Conservation (phyloP, 2,329 filamentous ascomycete species). For the Akanthomyces dipterigenus region DNA sequence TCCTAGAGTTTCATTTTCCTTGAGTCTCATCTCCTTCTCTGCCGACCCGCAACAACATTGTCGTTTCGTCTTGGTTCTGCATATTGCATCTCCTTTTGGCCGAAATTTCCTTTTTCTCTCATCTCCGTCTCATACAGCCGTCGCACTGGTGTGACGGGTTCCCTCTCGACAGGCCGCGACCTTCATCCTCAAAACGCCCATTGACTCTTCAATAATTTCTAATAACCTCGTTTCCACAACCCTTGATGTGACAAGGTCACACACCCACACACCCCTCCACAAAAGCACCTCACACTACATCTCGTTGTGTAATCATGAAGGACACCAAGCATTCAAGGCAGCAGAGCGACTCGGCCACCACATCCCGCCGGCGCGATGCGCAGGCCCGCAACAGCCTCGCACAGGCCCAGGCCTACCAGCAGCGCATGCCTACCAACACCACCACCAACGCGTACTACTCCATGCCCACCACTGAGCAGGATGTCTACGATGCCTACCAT, state of each 20-base stretch:
- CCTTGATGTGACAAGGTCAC: constrained; percentile 1
- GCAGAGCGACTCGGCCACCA: constrained; percentile 1
- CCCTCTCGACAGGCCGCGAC: neutral
- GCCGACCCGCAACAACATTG: neutral
- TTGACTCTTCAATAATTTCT: neutral
- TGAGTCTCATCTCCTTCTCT: neutral
- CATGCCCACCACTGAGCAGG: neutral
- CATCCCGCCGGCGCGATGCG: neutral
- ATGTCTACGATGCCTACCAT: constrained; percentile 3
- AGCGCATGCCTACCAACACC: neutral
- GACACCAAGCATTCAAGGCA: neutral
- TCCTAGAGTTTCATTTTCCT: constrained; percentile 2
- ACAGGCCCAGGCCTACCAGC: constrained; percentile 4
- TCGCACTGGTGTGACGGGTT: constrained; percentile 7
- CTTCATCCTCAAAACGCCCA: neutral
- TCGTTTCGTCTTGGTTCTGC: neutral
- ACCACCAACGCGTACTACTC: neutral
- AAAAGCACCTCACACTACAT: neutral
- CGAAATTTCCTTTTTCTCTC: neutral
- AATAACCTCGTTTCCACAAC: neutral
- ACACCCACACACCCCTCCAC: neutral
- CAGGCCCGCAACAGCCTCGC: constrained; percentile 4
- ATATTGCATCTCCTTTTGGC: neutral
- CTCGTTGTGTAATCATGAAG: neutral
- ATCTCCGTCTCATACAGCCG: neutral